Evolutionary conservation across 768 basidiomycete genomes (phyloP), one percentile per base, ranked within the genome.

Genomic region (Calvatia gigantea): DNA sequence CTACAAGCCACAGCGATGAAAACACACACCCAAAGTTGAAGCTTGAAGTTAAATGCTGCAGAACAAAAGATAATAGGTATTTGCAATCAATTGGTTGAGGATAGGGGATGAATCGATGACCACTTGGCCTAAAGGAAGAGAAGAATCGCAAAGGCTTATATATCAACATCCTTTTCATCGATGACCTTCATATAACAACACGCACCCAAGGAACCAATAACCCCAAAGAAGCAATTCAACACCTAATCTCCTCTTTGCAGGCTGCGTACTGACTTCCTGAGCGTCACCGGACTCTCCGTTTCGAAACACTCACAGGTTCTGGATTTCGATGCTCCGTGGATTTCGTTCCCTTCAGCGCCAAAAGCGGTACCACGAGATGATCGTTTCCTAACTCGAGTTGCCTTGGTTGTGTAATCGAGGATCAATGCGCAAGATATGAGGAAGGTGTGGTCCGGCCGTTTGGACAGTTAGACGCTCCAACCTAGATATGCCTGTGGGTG

Each of bases 321-420:
- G 27, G 32, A 50, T 37, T n/a, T 25, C 29, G n/a, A 23, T 43
- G 23, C 42, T 53, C 51, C 51, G 51, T 53, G 51, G 51, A 53
- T 53, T 44, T 53, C 42, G 51, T 53, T 28, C 28, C n/a, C 19
- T 32, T 2, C 14, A 12, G 51, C 51, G 51, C 41, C 42, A 33
- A 35, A 25, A 21, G n/a, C 19, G 17, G 7, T 43, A 17, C 41
- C n/a, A 39, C 28, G 38, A 51, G 19, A 28, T 41, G 50, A 41
- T 5, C 27, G 38, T 28, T 51, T 51, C n/a, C 35, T 17, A 41
- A 17, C 25, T 12, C 25, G 23, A 28, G 39, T 21, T 48, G 21
- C 19, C 17, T 21, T 41, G 9, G n/a, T 3, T 6, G 15, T 41
- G 11, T 17, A 14, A 51, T 41, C 17, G 17, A 29, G 28, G 50